Base-by-base conservation (phyloP, 257 asterid genomes). In the Fraxinus quadrangulata region DNA sequence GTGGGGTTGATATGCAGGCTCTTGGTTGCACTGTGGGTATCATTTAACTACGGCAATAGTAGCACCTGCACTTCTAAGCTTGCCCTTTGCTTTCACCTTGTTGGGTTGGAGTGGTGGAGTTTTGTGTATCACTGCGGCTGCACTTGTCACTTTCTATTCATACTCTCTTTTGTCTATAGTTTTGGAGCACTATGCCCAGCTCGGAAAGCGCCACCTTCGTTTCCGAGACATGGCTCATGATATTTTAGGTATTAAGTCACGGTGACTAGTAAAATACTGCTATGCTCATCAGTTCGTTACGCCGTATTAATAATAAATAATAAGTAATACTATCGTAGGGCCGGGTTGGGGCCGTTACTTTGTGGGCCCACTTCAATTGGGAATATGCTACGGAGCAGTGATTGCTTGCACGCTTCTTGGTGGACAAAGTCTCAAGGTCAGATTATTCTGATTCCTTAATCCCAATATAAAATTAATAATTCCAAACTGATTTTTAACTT, bases 181-280 rank as follows among this genome's bases (percentile, higher is more conserved):
- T 11, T 67, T 91, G 81, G 97, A 91, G 79, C 97, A 91, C 79
- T 86, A 84, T 70, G 97, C 92, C 0, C 81, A 77, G 10, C 85
- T 86, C 37, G 94, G 97, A 11, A 84, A 79, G 45, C 91, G 94
- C n/a, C 93, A 91, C 19, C 94, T 89, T 28, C 88, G 91, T 12
- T 91, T 87, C 45, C 78, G 90, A 3, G 94, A 91, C 71, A 91
- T 91, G 97, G 94, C 97, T 72, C 88, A 86, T 65, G 91, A 91
- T 79, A 85, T 91, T 71, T 75, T 91, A 84, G 97, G 97, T 89
- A 75, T 49, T 42, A 17, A 26, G 28, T 26, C 28, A 26, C 28
- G 28, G 28, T 26, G 1, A 26, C 28, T 26, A 26, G 37, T 34
- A 34, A 30, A 68, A n/a, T 28, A 0, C 11, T 10, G 11, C 5